These are phyloP conservation scores for Coemansia sp. DNA, from an alignment of 192 early-diverging fungal species.

Conservation along the genomic window DNA sequence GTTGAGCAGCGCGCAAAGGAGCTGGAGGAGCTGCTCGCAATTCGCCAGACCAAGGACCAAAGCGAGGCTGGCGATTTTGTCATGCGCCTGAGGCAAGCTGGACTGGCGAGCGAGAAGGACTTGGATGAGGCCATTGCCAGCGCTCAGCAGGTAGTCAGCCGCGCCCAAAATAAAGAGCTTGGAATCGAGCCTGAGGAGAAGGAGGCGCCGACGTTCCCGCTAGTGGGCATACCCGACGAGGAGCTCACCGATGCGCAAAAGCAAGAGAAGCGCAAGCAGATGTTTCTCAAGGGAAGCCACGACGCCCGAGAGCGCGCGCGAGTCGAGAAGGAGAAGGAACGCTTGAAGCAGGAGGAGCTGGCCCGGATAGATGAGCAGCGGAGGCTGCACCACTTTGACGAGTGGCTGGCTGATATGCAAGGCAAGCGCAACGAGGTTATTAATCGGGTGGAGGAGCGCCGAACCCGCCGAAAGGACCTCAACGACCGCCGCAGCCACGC, in stretches of 20 bases:
- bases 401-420: conserved; percentile 76
- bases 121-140: conserved; percentile 75
- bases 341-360: conserved; percentile 58
- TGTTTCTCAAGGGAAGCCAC: conserved; percentile 73
- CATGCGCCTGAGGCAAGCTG: conserved; percentile 60
- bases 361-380: conserved; percentile 74
- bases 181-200: conserved; percentile 82
- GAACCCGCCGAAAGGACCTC: conserved; percentile 74
- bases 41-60: conserved; percentile 35
- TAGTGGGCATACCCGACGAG: conserved; percentile 80
- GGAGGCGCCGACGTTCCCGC: conserved; percentile 72
- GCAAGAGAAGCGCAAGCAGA: conserved; percentile 86
- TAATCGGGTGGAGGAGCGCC: conserved; percentile 70
- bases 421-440: conserved; percentile 64
- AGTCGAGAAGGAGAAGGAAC: conserved; percentile 70
- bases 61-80: conserved; percentile 28
- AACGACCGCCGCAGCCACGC: conserved; percentile 86
- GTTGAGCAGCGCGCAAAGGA: conserved; percentile 70
- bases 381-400: conserved; percentile 64
- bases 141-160: conserved; percentile 65
- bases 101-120: conserved; percentile 71
- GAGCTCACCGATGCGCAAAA: conserved; percentile 75
- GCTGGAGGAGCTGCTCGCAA: conserved; percentile 53
- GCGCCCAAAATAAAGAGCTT: conserved; percentile 77
- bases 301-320: conserved; percentile 77